A percentile compares a stretch with the other conserved stretches of the same genome.
phyloP scores from a whole-genome alignment of 345 rosid genomes.

The Eucalyptus paniculata region DNA sequence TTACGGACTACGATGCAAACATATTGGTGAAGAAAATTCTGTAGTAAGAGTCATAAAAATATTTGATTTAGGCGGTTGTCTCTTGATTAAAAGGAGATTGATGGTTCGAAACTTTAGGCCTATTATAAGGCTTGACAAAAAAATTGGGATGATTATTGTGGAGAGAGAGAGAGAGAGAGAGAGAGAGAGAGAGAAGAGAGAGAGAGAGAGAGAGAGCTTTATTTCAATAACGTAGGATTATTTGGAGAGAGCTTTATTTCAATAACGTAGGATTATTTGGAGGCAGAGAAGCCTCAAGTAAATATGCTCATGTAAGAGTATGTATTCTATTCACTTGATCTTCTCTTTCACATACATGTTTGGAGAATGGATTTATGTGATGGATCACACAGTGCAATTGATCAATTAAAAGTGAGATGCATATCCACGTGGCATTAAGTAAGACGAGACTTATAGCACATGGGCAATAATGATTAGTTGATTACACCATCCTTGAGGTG shows the following conservation, averaged over 20 bases:
- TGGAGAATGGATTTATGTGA: background rate
- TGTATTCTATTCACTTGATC: background rate
- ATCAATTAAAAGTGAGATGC: background rate
- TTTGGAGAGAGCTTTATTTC: background rate
- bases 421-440: background rate
- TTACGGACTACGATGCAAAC: fast-evolving
- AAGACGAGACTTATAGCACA: background rate
- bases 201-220: too few species aligned
- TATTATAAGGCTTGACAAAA: background rate
- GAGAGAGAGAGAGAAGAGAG: too few species aligned
- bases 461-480: fast-evolving
- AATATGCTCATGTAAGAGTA: background rate
- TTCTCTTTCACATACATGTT: background rate
- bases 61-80: background rate
- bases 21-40: too few species aligned
- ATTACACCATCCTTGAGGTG: background rate
- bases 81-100: background rate
- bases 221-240: too few species aligned
- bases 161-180: background rate
- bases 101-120: background rate
- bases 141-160: background rate
- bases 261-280: background rate
- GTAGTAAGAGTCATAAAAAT: too few species aligned
- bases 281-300: background rate
- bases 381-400: fast-evolving